A percentile compares a stretch with the other conserved stretches of the same genome.
These are phyloP conservation scores for Puccinia horiana DNA, from an alignment of 1,284 basidiomycete species.

Conservation along the genomic window DNA sequence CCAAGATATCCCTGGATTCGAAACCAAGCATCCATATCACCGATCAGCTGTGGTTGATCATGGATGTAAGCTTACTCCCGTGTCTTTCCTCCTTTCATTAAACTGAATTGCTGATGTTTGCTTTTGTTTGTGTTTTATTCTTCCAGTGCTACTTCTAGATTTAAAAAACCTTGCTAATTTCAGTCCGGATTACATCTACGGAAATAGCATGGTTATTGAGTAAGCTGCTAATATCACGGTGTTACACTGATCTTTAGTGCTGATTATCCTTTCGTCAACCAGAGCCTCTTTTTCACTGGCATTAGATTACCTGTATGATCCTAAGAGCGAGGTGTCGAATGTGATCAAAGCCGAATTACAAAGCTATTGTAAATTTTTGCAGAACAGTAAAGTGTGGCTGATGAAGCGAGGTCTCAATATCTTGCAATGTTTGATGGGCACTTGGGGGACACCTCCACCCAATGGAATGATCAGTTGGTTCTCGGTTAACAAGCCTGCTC, in stretches of 20 bases:
- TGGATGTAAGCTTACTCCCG: slow-evolving; percentile 19
- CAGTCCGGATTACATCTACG: slow-evolving; percentile 47
- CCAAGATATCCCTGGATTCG: not conserved
- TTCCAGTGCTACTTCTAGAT: slow-evolving; percentile 33
- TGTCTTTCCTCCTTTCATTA: not conserved
- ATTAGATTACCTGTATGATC: slow-evolving; percentile 46
- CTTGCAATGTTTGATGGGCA: slow-evolving; percentile 44
- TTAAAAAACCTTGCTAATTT: slow-evolving; percentile 11
- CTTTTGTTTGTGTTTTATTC: not conserved
- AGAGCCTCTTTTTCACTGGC: slow-evolving; percentile 48
- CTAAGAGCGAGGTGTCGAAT: slow-evolving; percentile 27
- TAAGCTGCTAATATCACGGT: slow-evolving; percentile 6
- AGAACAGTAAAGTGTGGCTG: slow-evolving; percentile 22
- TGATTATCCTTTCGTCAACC: not conserved
- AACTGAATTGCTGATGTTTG: not conserved
- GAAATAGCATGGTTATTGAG: slow-evolving; percentile 36
- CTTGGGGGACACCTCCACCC: slow-evolving; percentile 43
- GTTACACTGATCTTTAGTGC: not conserved
- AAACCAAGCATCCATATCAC: slow-evolving; percentile 38
- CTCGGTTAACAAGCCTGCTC: slow-evolving; percentile 7
- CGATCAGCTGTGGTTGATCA: slow-evolving; percentile 41
- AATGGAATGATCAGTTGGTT: slow-evolving; percentile 39
- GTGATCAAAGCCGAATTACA: slow-evolving; percentile 39
- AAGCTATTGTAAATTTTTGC: slow-evolving; percentile 32
- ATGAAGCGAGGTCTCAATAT: slow-evolving; percentile 33